Conservation (phyloP, 345 rosid species). For the Gossypium rotundifolium region DNA sequence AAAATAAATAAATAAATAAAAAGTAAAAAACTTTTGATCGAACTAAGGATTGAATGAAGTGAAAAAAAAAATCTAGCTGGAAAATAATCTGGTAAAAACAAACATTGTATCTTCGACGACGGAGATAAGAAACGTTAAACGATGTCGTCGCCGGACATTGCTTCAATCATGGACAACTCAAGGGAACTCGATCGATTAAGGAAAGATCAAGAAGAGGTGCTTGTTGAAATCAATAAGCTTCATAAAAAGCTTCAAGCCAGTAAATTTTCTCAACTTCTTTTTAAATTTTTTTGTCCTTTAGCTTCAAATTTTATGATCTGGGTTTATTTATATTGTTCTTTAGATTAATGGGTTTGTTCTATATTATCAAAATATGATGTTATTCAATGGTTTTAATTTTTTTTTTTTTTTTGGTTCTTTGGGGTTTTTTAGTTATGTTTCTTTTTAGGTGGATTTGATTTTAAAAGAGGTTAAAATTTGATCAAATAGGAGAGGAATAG, state of each 20-base stretch:
- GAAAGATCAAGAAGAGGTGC: constrained; percentile 63
- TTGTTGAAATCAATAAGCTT: constrained; percentile 75
- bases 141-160: constrained; percentile 62
- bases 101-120: constrained; percentile 9
- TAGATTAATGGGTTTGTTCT: constrained; percentile 18
- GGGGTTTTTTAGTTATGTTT: background rate
- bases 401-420: background rate
- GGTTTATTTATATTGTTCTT: background rate
- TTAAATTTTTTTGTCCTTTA: background rate
- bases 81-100: background rate
- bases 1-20: background rate
- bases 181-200: constrained; percentile 85
- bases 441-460: constrained; percentile 4
- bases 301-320: constrained; percentile 8
- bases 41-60: constrained; percentile 1
- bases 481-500: background rate
- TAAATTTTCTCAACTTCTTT: constrained; percentile 20
- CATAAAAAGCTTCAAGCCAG: constrained; percentile 79
- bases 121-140: background rate
- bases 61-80: background rate
- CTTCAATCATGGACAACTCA: constrained; percentile 62
- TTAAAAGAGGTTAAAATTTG: constrained; percentile 1
- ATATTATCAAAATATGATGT: background rate
- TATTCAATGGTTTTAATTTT: background rate
- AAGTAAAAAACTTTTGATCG: constrained; percentile 2